Base-by-base conservation (phyloP, 768 basidiomycete genomes). In the Tricholoma bakamatsutake region DNA sequence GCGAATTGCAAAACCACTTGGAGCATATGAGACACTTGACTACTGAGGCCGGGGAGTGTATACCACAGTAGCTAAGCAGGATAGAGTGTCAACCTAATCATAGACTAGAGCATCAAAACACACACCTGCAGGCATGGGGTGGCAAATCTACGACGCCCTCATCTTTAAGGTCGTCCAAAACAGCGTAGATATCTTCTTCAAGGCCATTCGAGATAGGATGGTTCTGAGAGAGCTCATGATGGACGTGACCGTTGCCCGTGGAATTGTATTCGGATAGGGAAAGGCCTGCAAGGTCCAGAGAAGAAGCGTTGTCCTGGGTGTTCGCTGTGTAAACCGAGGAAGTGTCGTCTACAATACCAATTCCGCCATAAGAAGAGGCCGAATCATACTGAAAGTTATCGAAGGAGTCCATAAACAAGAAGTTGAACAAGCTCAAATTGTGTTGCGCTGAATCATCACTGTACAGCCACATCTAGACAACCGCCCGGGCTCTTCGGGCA, bases 1-100 rank as follows among this genome's bases (percentile, higher is more conserved):
- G 84, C 10, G 96, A 96, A 69, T 99, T 99, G 78, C 97, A 99
- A 70, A 99, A 99, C 93, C 93, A 96, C 68, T 95, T 95, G 17
- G 85, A 81, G 66, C 93, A 96, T 49, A 95, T 67, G 49, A 94
- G 80, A 63, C 93, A 96, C 72, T 96, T 97, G 58, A 98, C 97
- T 24, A 99, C 97, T 34, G 92, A 94, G 5, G 95, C 90, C 5
- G 97, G 95, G 47, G 92, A 93, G 72, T 98, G 96, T 42, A 98
- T 98, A 21, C 97, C 97, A 64, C 97, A 99, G 66, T 99, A 99
- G 68, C 96, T 97, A 59, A 57, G 31, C 60, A 4, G 24, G 27
- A 17, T 43, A 54, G 52, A 59, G 57, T 47, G 55, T 53, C 49
- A 62, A 52, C 24, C 27, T 47, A 42, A 59, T 63, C 48, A 18